Conservation (phyloP, 2,329 filamentous ascomycete genomes). For the Furcasterigmium furcatum region DNA sequence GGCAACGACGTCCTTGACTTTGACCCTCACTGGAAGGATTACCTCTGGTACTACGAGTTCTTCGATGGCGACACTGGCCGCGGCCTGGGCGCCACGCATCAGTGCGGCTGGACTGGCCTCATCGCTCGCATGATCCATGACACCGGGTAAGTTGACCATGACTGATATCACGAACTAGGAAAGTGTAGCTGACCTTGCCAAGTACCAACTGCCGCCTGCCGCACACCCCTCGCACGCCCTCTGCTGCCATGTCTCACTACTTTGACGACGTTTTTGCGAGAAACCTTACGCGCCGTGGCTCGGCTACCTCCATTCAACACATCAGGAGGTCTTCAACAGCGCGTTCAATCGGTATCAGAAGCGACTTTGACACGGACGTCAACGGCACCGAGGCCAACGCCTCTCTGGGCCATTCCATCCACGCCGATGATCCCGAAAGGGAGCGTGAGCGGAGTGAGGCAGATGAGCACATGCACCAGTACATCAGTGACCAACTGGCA, state of each 20-base stretch:
- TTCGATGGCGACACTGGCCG: constrained; percentile 91
- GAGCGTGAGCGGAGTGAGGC: constrained; percentile 54
- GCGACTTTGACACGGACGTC: constrained; percentile 63
- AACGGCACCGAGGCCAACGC: constrained; percentile 42
- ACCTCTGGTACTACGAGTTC: constrained; percentile 96
- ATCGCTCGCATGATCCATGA: constrained; percentile 98
- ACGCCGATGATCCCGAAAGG: constrained; percentile 13
- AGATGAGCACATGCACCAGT: constrained; percentile 72
- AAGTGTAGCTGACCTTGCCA: neutral
- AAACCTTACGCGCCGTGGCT: constrained; percentile 31
- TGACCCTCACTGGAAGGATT: constrained; percentile 88
- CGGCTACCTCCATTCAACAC: constrained; percentile 37
- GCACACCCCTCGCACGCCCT: constrained; percentile 87
- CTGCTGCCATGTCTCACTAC: constrained; percentile 82
- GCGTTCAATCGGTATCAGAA: constrained; percentile 79
- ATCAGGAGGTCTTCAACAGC: constrained; percentile 78
- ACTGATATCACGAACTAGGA: neutral
- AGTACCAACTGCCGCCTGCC: constrained; percentile 87
- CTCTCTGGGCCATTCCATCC: constrained; percentile 8
- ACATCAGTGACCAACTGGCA: constrained; percentile 78
- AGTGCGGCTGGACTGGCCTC: constrained; percentile 94
- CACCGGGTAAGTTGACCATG: constrained; percentile 67
- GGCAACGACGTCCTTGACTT: constrained; percentile 85
- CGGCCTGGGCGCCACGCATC: constrained; percentile 87
- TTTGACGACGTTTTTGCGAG: constrained; percentile 86